Evolutionary conservation across 345 rosid genomes (phyloP), one percentile per base, ranked within the genome.

Genomic region (Lepidium sativum): DNA sequence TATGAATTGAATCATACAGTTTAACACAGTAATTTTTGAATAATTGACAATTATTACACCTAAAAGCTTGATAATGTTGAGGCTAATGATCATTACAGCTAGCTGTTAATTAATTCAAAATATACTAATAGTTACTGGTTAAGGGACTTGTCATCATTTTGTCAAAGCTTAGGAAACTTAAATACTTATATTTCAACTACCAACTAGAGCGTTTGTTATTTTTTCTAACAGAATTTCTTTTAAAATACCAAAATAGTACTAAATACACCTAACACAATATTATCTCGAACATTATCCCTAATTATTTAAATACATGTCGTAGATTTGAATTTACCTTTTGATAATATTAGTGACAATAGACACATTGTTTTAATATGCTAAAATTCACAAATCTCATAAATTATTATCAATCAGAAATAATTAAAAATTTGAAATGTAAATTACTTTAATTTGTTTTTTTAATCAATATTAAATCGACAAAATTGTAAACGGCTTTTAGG

Each of bases 11-110:
- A 33, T 50, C 61, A 58, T 56, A 56, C 40, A 40, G 48, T 45
- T 54, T 37, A 33, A 45, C 17, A 65, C 33, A 72, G 42, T 66
- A 53, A 66, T 72, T 50, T 3, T 9, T 35, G 10, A 59, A 66
- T 66, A 29, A 59, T 60, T 65, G 67, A 52, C 42, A 18, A 66
- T 60, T 17, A 72, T 60, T 29, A 66, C 62, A 66, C 42, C 63
- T 65, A 52, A 72, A 72, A 72, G 67, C 25, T 6, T 49, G 21
- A 41, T 20, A 8, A 13, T 17, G 29, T 37, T 18, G 48, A 44
- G 20, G 27, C 42, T 23, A 41, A 25, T 43, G 53, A 72, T 25
- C 15, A 40, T 39, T 41, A 40, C 58, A 18, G 39, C 8, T 47
- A 12, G 3, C 5, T 4, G 12, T 17, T 42, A 11, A 29, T 50